These are phyloP conservation scores for Penicillium expansum DNA, from an alignment of 2,329 filamentous ascomycete species.

Conservation along the genomic window DNA sequence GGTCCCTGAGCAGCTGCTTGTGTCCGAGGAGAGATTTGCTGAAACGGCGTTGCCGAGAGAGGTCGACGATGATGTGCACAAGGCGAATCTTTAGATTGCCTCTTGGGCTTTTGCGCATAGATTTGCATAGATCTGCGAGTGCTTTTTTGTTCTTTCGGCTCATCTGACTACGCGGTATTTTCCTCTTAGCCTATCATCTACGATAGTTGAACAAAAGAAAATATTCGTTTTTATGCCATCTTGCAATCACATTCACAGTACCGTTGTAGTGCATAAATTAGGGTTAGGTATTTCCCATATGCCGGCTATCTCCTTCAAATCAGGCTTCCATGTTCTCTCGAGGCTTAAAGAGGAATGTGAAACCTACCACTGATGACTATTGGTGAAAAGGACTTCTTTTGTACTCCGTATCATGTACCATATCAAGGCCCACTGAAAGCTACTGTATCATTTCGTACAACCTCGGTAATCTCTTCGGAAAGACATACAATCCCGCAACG, in stretches of 20 bases:
- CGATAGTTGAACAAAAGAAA: not conserved
- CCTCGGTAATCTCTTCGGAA: not conserved
- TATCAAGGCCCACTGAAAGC: not conserved
- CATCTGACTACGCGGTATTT: not conserved
- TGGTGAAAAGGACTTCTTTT: not conserved
- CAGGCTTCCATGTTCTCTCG: not conserved
- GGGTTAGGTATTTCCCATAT: not conserved
- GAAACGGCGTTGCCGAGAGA: slow-evolving; percentile 13
- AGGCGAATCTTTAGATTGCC: slow-evolving; percentile 9
- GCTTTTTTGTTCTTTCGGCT: not conserved
- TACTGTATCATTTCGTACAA: not conserved
- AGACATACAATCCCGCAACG: not conserved
- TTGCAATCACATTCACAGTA: not conserved
- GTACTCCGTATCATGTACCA: not conserved
- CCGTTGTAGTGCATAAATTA: not conserved
- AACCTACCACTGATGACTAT: not conserved
- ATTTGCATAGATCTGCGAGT: not conserved
- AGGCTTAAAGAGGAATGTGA: not conserved
- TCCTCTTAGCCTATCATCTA: not conserved
- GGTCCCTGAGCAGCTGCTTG: slow-evolving; percentile 31
- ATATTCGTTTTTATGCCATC: not conserved
- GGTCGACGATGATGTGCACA: slow-evolving; percentile 1
- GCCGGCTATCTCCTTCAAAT: not conserved
- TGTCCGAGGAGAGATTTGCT: slow-evolving; percentile 25
- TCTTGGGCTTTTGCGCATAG: not conserved